Evolutionary conservation across 225 moss, liverwort and hornwort species (phyloP).

Genomic region (Polytrichum formosum): DNA sequence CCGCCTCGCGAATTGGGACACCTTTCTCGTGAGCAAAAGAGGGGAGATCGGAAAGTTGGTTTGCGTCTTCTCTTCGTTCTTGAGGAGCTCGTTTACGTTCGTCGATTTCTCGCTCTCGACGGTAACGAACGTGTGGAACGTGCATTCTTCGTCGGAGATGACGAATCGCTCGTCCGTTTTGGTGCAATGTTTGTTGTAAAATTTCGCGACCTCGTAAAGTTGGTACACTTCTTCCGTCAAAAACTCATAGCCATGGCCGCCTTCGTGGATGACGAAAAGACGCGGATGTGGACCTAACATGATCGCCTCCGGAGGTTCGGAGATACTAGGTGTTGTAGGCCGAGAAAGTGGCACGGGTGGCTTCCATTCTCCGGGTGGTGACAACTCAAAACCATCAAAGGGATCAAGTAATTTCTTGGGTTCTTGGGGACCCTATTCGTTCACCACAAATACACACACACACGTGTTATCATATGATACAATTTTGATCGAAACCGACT

Average conservation of each 20-base stretch:
- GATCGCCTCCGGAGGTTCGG: constrained; percentile 13
- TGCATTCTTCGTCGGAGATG: constrained; percentile 38
- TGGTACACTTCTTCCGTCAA: constrained; percentile 48
- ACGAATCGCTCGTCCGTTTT: constrained; percentile 49
- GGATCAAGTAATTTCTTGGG: constrained; percentile 18
- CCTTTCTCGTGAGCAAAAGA: constrained; percentile 45
- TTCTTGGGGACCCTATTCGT: too few species aligned
- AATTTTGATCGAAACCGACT: too few species aligned
- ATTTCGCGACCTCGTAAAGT: constrained; percentile 52
- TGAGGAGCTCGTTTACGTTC: constrained; percentile 24
- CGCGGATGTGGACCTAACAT: constrained; percentile 70
- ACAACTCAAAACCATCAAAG: constrained; percentile 34
- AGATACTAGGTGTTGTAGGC: constrained; percentile 27
- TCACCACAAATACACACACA: not conserved
- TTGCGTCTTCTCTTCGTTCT: constrained; percentile 28
- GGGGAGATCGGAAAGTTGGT: constrained; percentile 47
- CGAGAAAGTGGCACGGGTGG: constrained; percentile 15
- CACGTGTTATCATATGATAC: not conserved
- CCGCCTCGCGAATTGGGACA: constrained; percentile 51
- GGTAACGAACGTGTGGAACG: constrained; percentile 85
- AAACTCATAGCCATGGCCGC: constrained; percentile 86
- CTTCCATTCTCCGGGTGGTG: constrained; percentile 23
- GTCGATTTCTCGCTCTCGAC: constrained; percentile 38
- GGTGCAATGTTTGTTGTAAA: constrained; percentile 45
- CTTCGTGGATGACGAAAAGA: constrained; percentile 88